Percentiles rank a stretch among this genome's conserved stretches.
Conservation (phyloP, 75 land plant species). For the Adiantum capillusveneris region DNA sequence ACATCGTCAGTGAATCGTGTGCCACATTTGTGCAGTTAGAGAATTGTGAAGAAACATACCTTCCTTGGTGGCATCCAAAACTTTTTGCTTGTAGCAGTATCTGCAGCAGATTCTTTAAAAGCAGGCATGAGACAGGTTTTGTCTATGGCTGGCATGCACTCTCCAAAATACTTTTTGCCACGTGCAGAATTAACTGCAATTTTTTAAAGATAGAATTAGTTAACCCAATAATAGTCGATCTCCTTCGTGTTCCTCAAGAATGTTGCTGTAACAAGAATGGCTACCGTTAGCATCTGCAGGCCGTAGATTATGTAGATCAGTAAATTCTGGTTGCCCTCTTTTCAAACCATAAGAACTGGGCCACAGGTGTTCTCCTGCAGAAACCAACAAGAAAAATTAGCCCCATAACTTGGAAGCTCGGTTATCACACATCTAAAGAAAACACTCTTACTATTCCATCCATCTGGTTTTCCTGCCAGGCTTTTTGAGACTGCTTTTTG, state of each 20-base stretch:
- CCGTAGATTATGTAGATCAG: slow-evolving; percentile 66
- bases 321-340: slow-evolving; percentile 44
- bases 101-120: slow-evolving; percentile 53
- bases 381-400: too few species aligned
- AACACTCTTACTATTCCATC: slow-evolving; percentile 79
- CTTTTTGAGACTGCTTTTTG: slow-evolving; percentile 38
- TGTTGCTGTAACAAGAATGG: too few species aligned
- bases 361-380: slow-evolving; percentile 75
- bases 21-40: too few species aligned
- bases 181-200: slow-evolving; percentile 65
- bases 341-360: slow-evolving; percentile 65
- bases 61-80: slow-evolving; percentile 60
- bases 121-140: slow-evolving; percentile 51
- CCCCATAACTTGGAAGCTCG: too few species aligned
- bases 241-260: not conserved
- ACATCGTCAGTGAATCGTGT: too few species aligned
- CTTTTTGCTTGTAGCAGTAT: slow-evolving; percentile 52
- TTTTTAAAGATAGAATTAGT: not conserved
- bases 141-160: slow-evolving; percentile 20
- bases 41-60: too few species aligned
- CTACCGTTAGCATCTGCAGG: slow-evolving; percentile 75
- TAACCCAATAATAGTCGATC: not conserved
- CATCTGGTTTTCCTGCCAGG: slow-evolving; percentile 48
- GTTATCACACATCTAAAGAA: too few species aligned
- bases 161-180: slow-evolving; percentile 66